These are phyloP conservation scores for Beauveria brongniartii DNA, from an alignment of 2,329 filamentous ascomycete species.

Conservation along the genomic window DNA sequence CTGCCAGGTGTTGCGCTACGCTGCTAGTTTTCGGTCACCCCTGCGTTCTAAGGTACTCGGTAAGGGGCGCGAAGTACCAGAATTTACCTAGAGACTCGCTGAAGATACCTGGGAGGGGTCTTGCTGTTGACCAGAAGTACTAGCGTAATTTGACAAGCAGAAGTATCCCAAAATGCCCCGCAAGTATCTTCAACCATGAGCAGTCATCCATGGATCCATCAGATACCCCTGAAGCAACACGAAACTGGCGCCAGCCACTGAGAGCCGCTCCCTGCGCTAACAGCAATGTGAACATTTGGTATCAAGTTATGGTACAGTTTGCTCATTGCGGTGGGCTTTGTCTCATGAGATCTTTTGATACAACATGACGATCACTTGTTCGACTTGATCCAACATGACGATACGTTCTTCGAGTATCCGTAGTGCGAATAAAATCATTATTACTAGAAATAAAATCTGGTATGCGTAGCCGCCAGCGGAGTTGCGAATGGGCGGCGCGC, in stretches of 20 bases:
- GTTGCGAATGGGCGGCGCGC: too few relatives aligned
- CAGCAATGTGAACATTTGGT: not conserved
- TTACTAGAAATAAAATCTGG: too few relatives aligned
- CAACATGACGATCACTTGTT: not conserved
- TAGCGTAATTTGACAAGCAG: not conserved
- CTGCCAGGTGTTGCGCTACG: constrained; percentile 7
- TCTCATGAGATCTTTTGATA: not conserved
- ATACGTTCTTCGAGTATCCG: too few relatives aligned
- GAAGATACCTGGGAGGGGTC: not conserved
- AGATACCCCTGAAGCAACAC: constrained; percentile 8
- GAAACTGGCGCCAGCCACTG: constrained; percentile 5
- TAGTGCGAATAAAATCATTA: too few relatives aligned
- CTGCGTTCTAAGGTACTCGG: not conserved
- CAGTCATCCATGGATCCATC: not conserved
- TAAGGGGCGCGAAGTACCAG: too few relatives aligned
- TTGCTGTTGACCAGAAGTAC: not conserved
- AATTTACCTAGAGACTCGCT: not conserved
- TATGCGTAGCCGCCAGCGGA: too few relatives aligned
- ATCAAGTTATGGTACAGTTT: not conserved
- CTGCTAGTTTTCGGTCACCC: not conserved
- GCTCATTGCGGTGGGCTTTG: not conserved
- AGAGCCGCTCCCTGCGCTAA: not conserved
- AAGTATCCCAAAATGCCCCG: constrained; percentile 1
- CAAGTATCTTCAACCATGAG: not conserved
- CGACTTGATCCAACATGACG: not conserved